phyloP scores from a whole-genome alignment of 352 stramenopile species.

The Pythium periplocum region DNA sequence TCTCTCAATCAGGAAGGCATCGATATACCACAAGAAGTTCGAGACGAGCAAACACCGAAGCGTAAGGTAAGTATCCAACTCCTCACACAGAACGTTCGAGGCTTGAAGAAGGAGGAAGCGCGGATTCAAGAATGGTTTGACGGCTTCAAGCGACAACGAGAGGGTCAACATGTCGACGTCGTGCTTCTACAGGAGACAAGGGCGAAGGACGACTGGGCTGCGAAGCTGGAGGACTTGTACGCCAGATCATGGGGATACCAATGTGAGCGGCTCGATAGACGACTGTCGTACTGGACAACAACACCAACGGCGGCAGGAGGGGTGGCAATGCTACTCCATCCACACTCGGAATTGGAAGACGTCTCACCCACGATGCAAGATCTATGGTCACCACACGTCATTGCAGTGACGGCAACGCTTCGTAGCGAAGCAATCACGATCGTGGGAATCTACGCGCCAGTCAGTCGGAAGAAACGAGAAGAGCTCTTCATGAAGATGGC shows the following conservation, averaged over 20 bases:
- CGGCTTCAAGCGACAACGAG: neutral
- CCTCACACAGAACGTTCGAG: slow-evolving; percentile 6
- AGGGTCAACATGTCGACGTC: neutral
- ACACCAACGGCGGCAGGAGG: slow-evolving; percentile 7
- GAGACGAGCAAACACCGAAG: too few relatives aligned
- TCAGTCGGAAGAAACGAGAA: neutral
- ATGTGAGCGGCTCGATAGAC: neutral
- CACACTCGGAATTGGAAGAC: neutral
- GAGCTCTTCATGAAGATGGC: neutral
- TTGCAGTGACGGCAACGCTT: slow-evolving; percentile 1
- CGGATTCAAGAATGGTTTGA: slow-evolving; percentile 1
- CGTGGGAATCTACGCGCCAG: slow-evolving; percentile 6
- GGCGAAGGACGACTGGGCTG: neutral
- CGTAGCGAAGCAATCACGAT: neutral
- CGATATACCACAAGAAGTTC: too few relatives aligned
- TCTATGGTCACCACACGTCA: slow-evolving; percentile 1
- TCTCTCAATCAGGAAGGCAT: too few relatives aligned
- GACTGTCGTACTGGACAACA: slow-evolving; percentile 5
- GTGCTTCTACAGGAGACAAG: slow-evolving; percentile 7
- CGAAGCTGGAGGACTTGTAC: neutral
- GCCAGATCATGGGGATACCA: slow-evolving; percentile 2
- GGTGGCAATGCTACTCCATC: slow-evolving; percentile 6
- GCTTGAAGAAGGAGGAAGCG: neutral
- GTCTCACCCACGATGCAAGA: slow-evolving; percentile 3
- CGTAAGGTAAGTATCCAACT: too few relatives aligned